These are phyloP conservation scores for Camellia granthamiana DNA, from an alignment of 148 eudicot species.

Conservation along the genomic window DNA sequence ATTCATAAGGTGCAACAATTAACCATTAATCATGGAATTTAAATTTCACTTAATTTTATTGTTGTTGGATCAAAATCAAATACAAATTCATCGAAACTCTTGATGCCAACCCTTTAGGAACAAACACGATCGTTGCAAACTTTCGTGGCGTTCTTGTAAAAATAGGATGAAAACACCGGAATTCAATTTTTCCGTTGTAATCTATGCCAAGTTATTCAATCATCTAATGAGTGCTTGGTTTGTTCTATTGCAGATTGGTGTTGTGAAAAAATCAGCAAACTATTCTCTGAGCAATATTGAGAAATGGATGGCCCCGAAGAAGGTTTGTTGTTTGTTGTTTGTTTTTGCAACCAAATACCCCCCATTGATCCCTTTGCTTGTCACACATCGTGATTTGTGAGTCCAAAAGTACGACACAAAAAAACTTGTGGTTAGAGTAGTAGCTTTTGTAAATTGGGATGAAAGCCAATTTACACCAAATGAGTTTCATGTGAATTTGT, in stretches of 20 bases:
- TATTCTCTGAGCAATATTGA: constrained; percentile 50
- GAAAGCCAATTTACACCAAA: not conserved
- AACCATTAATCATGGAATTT: too few relatives aligned
- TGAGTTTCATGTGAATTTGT: not conserved
- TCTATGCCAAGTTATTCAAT: too few relatives aligned
- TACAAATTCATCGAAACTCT: not conserved
- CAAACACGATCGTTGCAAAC: not conserved
- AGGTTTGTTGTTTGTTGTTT: constrained; percentile 37
- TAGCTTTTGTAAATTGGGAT: not conserved
- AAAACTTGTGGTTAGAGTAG: not conserved
- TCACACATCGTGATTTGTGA: not conserved
- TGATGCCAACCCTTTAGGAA: not conserved
- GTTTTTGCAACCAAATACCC: not conserved
- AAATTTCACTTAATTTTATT: too few relatives aligned
- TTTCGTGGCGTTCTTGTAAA: too few relatives aligned
- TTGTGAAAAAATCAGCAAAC: constrained; percentile 53
- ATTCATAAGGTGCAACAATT: too few relatives aligned
- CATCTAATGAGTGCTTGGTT: too few relatives aligned
- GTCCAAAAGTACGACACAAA: not conserved
- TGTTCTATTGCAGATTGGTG: constrained; percentile 55
- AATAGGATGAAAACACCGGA: too few relatives aligned
- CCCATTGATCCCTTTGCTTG: not conserved
- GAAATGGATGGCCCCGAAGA: constrained; percentile 74
- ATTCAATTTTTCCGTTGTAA: too few relatives aligned
- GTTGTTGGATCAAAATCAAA: too few relatives aligned